A percentile compares a stretch with the other conserved stretches of the same genome.
Evolutionary conservation across 257 asterid genomes (phyloP).

Genomic region (Plantago ovata): DNA sequence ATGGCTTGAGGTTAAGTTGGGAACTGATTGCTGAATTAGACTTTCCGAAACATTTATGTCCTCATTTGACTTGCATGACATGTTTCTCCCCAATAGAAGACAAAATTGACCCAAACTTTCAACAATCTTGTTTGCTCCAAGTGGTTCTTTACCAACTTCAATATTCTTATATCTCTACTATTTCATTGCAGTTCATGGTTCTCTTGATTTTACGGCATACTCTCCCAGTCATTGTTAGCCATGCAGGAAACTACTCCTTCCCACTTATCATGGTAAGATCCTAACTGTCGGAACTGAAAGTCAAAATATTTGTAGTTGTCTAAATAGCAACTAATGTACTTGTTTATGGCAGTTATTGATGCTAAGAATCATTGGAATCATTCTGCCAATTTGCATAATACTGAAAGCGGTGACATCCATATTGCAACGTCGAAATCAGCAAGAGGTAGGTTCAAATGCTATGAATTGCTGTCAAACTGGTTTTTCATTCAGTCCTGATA

Average conservation of each 20-base stretch:
- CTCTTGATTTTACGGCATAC: slow-evolving; percentile 79
- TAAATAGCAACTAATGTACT: slow-evolving; percentile 3
- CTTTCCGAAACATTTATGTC: no score
- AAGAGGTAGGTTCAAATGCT: slow-evolving; percentile 30
- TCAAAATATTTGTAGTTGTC: not conserved
- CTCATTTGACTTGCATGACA: no score
- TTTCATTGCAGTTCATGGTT: slow-evolving; percentile 66
- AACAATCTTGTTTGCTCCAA: no score
- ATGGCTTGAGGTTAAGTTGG: no score
- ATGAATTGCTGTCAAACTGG: not conserved
- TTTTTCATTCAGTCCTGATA: not conserved
- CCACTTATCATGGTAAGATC: slow-evolving; percentile 73
- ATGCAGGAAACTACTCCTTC: slow-evolving; percentile 60
- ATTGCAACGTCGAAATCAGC: slow-evolving; percentile 47
- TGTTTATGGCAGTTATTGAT: slow-evolving; percentile 52
- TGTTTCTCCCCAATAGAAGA: no score
- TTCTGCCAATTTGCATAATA: slow-evolving; percentile 77
- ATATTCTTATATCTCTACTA: not conserved
- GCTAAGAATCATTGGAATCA: slow-evolving; percentile 67
- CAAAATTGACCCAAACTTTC: no score
- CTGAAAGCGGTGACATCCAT: slow-evolving; percentile 67
- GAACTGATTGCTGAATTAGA: no score
- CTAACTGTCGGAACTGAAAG: not conserved
- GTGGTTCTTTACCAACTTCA: no score
- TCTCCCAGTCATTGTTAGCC: slow-evolving; percentile 66